A percentile compares a stretch with the other conserved stretches of the same genome.
Evolutionary conservation across 208 protist genomes (phyloP).

Genomic region (Giardia duodenalis): DNA sequence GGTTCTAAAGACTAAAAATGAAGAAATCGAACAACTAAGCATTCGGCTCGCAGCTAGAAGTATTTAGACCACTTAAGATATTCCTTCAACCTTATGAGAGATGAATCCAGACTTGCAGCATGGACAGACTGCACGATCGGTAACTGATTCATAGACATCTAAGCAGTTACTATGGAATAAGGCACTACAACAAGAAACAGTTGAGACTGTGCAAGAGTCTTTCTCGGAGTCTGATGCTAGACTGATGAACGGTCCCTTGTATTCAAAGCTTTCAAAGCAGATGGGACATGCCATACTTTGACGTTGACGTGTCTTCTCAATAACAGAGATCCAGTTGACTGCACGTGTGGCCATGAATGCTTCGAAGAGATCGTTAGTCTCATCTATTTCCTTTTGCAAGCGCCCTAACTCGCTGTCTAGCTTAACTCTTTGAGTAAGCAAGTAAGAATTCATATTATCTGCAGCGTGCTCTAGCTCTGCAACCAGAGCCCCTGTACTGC

Average conservation of each 20-base stretch:
- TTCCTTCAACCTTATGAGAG: neutral
- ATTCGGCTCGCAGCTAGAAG: too few species aligned
- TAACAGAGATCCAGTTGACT: neutral
- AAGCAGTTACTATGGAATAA: neutral
- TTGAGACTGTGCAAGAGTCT: neutral
- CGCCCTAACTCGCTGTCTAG: neutral
- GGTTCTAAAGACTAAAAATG: too few species aligned
- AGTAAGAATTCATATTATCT: neutral
- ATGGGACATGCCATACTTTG: neutral
- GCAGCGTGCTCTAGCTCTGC: neutral
- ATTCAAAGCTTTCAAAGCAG: neutral
- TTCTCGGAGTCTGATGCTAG: neutral
- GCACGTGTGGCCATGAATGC: neutral
- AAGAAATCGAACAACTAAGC: too few species aligned
- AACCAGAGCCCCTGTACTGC: neutral
- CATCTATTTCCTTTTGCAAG: neutral
- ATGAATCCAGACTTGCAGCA: neutral
- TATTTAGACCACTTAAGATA: neutral
- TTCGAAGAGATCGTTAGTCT: neutral
- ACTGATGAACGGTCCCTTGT: neutral
- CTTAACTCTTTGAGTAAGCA: neutral
- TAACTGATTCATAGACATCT: neutral
- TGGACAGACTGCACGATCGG: neutral
- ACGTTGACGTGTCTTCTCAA: neutral
- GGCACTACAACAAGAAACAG: neutral